Conservation (phyloP, 2,329 filamentous ascomycete species). For the Thelonectria rubi region DNA sequence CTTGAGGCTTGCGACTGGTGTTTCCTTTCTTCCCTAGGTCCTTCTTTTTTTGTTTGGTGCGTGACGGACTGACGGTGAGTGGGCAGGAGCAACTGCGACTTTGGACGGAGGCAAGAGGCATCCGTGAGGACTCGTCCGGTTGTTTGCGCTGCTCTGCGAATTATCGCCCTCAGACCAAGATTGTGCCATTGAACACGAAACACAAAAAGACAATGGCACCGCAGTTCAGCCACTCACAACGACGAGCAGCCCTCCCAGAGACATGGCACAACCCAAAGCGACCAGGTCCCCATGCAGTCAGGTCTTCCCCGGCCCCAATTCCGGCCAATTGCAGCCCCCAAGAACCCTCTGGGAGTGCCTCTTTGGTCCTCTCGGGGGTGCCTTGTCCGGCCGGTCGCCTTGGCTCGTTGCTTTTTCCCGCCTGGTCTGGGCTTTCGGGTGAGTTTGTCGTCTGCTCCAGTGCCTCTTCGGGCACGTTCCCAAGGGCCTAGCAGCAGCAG, state of each 20-base stretch:
- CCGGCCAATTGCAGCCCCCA: conserved; percentile 36
- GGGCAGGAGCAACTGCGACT: too few species aligned
- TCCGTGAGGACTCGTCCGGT: neutral
- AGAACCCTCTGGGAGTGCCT: conserved; percentile 28
- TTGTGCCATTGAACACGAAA: conserved; percentile 22
- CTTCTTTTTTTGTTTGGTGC: neutral
- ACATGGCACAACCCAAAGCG: conserved; percentile 19
- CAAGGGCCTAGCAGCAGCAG: conserved; percentile 15
- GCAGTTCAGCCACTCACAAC: conserved; percentile 14
- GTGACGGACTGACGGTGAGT: neutral
- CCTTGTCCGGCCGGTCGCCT: conserved; percentile 31
- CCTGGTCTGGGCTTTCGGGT: conserved; percentile 38
- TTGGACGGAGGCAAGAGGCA: conserved; percentile 1
- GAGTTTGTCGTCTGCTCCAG: conserved; percentile 35
- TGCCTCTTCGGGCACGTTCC: conserved; percentile 14
- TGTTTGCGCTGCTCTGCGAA: neutral
- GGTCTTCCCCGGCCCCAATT: conserved; percentile 35
- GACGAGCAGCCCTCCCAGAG: conserved; percentile 10
- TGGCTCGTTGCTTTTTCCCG: conserved; percentile 41
- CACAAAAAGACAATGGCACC: conserved; percentile 18
- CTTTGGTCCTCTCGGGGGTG: conserved; percentile 31
- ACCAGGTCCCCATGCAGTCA: conserved; percentile 27
- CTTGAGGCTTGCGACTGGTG: neutral
- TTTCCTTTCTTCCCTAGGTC: neutral
- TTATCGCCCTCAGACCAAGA: neutral